These are phyloP conservation scores for Urtica urens DNA, from an alignment of 306 rosid genomes.

Conservation along the genomic window DNA sequence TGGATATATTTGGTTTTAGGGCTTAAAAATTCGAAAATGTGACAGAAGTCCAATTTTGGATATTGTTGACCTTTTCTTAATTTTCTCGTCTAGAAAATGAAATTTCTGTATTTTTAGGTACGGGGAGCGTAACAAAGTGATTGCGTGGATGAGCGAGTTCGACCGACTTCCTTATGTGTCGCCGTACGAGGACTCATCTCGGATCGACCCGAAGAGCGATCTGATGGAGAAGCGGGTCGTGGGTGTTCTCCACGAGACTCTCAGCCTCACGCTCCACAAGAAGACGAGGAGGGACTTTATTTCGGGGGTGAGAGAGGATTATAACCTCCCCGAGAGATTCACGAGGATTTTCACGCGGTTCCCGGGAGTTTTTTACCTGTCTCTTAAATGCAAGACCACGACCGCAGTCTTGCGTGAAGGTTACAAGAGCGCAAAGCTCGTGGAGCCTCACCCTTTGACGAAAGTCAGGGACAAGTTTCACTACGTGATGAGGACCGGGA, in stretches of 20 bases:
- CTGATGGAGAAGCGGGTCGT: conserved; percentile 93
- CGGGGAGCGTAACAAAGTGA: conserved; percentile 73
- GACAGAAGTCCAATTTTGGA: too few species aligned
- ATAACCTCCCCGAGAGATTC: conserved; percentile 79
- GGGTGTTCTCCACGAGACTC: conserved; percentile 77
- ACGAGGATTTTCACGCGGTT: conserved; percentile 75
- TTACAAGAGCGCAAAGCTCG: conserved; percentile 58
- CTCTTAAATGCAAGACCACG: conserved; percentile 77
- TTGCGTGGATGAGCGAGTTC: conserved; percentile 87
- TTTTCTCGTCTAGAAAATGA: too few species aligned
- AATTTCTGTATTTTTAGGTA: too few species aligned
- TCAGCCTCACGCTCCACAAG: conserved; percentile 75
- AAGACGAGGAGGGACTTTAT: conserved; percentile 81
- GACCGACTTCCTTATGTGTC: conserved; percentile 77
- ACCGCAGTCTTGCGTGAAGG: conserved; percentile 72
- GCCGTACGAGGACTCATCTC: conserved; percentile 53
- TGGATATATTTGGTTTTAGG: too few species aligned
- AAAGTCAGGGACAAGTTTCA: conserved; percentile 55
- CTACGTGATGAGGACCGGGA: conserved; percentile 81
- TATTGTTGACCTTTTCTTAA: too few species aligned
- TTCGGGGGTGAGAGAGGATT: conserved; percentile 74
- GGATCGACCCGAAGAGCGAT: conserved; percentile 69
- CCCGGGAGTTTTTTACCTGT: conserved; percentile 80
- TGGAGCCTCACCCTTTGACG: conserved; percentile 66
- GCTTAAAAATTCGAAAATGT: too few species aligned